Conservation (phyloP, 2,329 filamentous ascomycete species). For the Basipetospora chlamydospora region DNA sequence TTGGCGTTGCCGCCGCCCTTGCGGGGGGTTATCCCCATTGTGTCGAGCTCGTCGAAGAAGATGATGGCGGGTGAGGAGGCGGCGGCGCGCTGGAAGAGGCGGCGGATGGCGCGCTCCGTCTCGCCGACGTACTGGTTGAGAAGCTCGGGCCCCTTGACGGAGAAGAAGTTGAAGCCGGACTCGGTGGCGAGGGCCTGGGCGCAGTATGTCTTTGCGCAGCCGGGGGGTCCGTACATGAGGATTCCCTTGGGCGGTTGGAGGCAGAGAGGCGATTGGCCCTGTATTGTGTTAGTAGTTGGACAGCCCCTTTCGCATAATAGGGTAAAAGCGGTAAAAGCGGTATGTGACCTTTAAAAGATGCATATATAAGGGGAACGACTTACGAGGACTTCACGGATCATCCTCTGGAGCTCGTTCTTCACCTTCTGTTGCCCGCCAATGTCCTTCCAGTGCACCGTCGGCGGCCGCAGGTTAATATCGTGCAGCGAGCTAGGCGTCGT, state of each 20-base stretch:
- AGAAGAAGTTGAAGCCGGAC: constrained; percentile 82
- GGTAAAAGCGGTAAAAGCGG: too few relatives aligned
- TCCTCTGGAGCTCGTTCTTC: constrained; percentile 44
- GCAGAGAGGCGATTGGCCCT: constrained; percentile 21
- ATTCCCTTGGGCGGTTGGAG: constrained; percentile 61
- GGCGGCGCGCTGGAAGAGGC: constrained; percentile 72
- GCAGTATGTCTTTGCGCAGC: constrained; percentile 86
- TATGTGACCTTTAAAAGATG: constrained; percentile 8
- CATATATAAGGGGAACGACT: constrained; percentile 6
- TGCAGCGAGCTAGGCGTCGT: constrained; percentile 78
- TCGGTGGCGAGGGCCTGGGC: constrained; percentile 87
- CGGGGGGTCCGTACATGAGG: constrained; percentile 80
- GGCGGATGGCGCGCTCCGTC: constrained; percentile 72
- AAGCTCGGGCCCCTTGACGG: constrained; percentile 84
- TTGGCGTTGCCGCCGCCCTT: constrained; percentile 30
- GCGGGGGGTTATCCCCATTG: constrained; percentile 48
- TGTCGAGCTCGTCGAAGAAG: constrained; percentile 94
- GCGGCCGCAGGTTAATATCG: constrained; percentile 77
- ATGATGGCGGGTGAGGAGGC: constrained; percentile 84
- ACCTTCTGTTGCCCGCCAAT: constrained; percentile 74
- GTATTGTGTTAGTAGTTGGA: constrained; percentile 7
- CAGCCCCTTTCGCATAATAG: too few relatives aligned
- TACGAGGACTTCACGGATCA: constrained; percentile 27
- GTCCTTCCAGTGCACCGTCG: constrained; percentile 72
- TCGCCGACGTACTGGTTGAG: constrained; percentile 97